Evolutionary conservation across 2,329 filamentous ascomycete species (phyloP), one percentile per base, ranked within the genome.

Genomic region (Zasmidium citrigriseum): DNA sequence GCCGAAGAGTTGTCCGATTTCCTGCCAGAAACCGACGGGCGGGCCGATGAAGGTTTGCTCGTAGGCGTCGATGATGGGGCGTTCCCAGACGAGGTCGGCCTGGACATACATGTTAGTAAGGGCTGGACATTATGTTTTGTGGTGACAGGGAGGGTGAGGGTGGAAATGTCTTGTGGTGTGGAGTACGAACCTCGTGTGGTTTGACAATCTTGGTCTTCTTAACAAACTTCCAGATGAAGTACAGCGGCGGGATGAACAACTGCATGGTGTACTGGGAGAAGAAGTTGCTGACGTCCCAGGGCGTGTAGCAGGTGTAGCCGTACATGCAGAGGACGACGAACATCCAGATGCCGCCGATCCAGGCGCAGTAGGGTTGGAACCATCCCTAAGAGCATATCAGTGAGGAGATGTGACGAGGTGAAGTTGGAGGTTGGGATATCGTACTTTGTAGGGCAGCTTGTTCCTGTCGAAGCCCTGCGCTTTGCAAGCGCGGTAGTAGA

Each of bases 21-120:
- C 82, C 11, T 68, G 73, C 81, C 83, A 84, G 73, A 85, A 84
- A 2, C 80, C 77, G 16, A 78, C 69, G 0, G 82, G 78, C 3
- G 77, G 75, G 2, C 76, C 70, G 3, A 75, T 46, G 62, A 87
- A 81, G 18, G 75, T 76, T 9, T 73, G 76, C 69, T 85, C 83
- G 60, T 86, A 86, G 0, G 78, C 78, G 58, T 87, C 84, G 55
- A 87, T 82, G 20, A 77, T 66, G 5, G 84, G 84, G 16, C 80
- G 76, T 57, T 87, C 82, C 84, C 83, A 87, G 18, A 85, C 75
- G 1, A 87, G 76, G 64, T 88, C 85, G 2, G 79, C 78, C 65
- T 89, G 82, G 3, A 76, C 68, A 0, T 85, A 74, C 21, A 23
- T 21, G 21, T 48, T 23, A 48, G 46, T 48, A 23, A 9, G 16